A percentile compares a stretch with the other conserved stretches of the same genome.
Conservation (phyloP, 768 basidiomycete species). For the Pisolithus microcarpus region DNA sequence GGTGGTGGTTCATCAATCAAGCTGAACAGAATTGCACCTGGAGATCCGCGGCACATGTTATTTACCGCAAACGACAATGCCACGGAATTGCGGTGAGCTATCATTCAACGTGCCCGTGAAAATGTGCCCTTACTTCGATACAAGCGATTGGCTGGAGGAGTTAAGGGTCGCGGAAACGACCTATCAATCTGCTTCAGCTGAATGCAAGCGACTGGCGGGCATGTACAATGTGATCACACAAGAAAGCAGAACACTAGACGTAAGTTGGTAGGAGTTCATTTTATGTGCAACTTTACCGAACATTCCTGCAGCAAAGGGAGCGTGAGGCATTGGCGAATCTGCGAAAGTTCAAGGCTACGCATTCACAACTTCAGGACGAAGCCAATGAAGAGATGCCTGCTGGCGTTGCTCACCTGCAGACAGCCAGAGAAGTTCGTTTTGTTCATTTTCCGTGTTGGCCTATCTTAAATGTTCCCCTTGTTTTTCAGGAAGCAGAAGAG, state of each 20-base stretch:
- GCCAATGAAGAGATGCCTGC: slow-evolving; percentile 65
- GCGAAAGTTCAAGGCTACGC: slow-evolving; percentile 28
- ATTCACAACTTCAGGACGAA: slow-evolving; percentile 46
- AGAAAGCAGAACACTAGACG: slow-evolving; percentile 29
- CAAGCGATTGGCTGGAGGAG: slow-evolving; percentile 43
- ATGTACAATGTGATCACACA: slow-evolving; percentile 24
- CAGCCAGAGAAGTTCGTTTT: slow-evolving; percentile 43
- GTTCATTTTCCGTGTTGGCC: neutral
- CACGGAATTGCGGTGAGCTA: slow-evolving; percentile 40
- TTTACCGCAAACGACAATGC: slow-evolving; percentile 47
- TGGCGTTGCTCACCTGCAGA: slow-evolving; percentile 50
- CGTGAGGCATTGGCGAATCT: slow-evolving; percentile 17
- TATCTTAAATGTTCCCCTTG: neutral
- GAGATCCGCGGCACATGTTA: slow-evolving; percentile 39
- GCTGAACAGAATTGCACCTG: slow-evolving; percentile 21
- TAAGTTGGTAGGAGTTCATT: slow-evolving; percentile 13
- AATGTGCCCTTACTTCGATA: neutral
- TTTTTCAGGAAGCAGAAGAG: slow-evolving; percentile 44
- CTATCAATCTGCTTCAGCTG: slow-evolving; percentile 22
- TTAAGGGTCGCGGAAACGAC: slow-evolving; percentile 34
- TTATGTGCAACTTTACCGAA: neutral
- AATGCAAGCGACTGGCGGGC: slow-evolving; percentile 22
- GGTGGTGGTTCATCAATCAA: slow-evolving; percentile 56
- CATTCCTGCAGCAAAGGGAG: slow-evolving; percentile 12
- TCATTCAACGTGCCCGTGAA: neutral